Evolutionary conservation across 176 grass and related monocot genomes (phyloP).

Genomic region (Oropetium thomaeum): DNA sequence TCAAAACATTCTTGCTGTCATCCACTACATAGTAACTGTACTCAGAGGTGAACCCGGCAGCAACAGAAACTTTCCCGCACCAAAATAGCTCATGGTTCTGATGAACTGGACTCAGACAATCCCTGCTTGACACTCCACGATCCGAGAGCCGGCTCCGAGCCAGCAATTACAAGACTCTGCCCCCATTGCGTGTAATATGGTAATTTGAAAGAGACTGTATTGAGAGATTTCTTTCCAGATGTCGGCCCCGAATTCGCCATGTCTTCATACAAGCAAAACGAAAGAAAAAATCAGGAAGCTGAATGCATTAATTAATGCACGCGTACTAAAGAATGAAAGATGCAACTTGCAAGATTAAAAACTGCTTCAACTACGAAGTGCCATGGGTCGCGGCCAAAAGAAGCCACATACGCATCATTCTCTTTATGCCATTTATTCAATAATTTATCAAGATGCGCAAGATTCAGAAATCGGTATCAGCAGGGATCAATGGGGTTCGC

Average conservation of each 20-base stretch:
- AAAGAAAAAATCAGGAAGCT: slow-evolving; percentile 1
- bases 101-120: slow-evolving; percentile 59
- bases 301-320: not conserved
- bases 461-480: slow-evolving; percentile 33
- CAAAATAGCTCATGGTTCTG: slow-evolving; percentile 71
- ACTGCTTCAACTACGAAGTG: not conserved
- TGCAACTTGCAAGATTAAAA: not conserved
- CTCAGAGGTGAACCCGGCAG: slow-evolving; percentile 45
- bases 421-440: not conserved
- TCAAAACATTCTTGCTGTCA: slow-evolving; percentile 69
- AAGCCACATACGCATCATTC: not conserved
- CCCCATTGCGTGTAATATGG: slow-evolving; percentile 94
- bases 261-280: not conserved
- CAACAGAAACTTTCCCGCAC: slow-evolving; percentile 52
- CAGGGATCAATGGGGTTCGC: too few species aligned
- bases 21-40: slow-evolving; percentile 91
- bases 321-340: not conserved
- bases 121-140: slow-evolving; percentile 89
- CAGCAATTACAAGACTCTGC: slow-evolving; percentile 67
- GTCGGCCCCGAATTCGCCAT: slow-evolving; percentile 39
- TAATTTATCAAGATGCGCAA: not conserved
- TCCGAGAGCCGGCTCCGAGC: slow-evolving; percentile 62
- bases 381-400: too few species aligned
- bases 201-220: slow-evolving; percentile 66
- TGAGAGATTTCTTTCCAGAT: slow-evolving; percentile 47